phyloP scores from a whole-genome alignment of 129 eudicot genomes.

The Flaveria robusta region DNA sequence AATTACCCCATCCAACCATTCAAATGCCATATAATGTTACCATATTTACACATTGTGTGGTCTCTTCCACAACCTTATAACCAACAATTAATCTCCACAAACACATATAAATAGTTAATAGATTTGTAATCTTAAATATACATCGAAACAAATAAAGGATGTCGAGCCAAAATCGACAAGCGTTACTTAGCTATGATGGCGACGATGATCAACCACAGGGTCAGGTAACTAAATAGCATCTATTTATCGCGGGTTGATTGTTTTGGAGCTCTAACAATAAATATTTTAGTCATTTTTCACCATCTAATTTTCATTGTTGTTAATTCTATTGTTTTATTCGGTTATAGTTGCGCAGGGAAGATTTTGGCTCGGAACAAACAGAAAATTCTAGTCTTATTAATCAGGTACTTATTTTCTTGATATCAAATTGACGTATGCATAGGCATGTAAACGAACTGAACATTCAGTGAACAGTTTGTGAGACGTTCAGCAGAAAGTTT shows the following conservation, averaged over 20 bases:
- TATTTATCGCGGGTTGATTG: not conserved
- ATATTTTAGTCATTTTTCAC: not conserved
- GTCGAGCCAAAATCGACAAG: conserved; percentile 32
- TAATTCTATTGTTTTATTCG: not conserved
- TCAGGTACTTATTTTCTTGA: conserved; percentile 19
- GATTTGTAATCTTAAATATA: not conserved
- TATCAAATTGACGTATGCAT: not conserved
- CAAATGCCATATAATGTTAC: conserved; percentile 35
- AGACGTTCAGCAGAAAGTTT: too few species aligned
- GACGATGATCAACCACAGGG: conserved; percentile 39
- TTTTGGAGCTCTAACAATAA: not conserved
- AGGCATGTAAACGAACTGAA: too few species aligned
- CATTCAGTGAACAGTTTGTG: too few species aligned
- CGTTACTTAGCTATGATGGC: conserved; percentile 29
- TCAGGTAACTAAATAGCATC: conserved; percentile 29
- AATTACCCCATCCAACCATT: conserved; percentile 19
- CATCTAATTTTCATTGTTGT: not conserved
- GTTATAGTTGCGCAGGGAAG: conserved; percentile 36
- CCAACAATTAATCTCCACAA: conserved; percentile 29
- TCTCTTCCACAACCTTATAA: conserved; percentile 38
- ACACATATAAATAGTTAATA: conserved; percentile 19
- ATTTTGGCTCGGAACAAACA: conserved; percentile 29
- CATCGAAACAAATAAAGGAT: conserved; percentile 25
- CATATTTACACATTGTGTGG: conserved; percentile 33
- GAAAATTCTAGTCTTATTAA: conserved; percentile 34